Evolutionary conservation across 2,329 filamentous ascomycete species (phyloP).

Genomic region (Hypoxylon sp.): DNA sequence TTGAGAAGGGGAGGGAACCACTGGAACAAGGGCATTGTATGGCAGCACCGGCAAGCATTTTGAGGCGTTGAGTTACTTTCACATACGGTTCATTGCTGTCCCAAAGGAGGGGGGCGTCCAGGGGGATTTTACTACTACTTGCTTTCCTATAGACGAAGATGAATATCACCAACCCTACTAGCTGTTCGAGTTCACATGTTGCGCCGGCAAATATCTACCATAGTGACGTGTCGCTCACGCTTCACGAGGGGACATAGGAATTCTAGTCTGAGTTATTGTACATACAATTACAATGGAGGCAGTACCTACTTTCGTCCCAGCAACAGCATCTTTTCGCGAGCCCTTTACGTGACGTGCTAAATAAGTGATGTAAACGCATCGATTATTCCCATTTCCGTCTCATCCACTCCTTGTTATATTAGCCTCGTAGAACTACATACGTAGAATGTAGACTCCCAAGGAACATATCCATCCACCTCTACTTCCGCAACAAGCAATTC

Average conservation of each 20-base stretch:
- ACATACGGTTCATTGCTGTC: slow-evolving; percentile 36
- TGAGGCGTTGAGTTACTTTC: slow-evolving; percentile 40
- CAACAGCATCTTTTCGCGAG: background rate
- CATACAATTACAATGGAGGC: slow-evolving; percentile 7
- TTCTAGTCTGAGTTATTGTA: slow-evolving; percentile 12
- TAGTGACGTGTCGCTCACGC: background rate
- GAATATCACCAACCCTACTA: slow-evolving; percentile 11
- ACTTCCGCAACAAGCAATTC: background rate
- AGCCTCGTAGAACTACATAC: background rate
- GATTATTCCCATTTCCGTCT: background rate
- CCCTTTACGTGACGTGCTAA: slow-evolving; percentile 8
- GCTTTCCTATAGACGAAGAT: slow-evolving; percentile 34
- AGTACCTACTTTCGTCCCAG: slow-evolving; percentile 1
- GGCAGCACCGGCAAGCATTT: slow-evolving; percentile 43
- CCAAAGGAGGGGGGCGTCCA: slow-evolving; percentile 21
- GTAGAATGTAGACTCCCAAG: background rate
- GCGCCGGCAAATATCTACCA: background rate
- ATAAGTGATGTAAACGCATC: background rate
- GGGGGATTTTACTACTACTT: slow-evolving; percentile 27
- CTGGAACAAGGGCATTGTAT: slow-evolving; percentile 36
- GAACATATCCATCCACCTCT: background rate
- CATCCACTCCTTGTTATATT: background rate
- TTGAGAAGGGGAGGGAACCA: slow-evolving; percentile 18
- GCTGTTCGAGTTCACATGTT: slow-evolving; percentile 17
- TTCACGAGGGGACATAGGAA: slow-evolving; percentile 1